Base-by-base conservation (phyloP, 768 basidiomycete genomes). In the Termitomyces sp. region DNA sequence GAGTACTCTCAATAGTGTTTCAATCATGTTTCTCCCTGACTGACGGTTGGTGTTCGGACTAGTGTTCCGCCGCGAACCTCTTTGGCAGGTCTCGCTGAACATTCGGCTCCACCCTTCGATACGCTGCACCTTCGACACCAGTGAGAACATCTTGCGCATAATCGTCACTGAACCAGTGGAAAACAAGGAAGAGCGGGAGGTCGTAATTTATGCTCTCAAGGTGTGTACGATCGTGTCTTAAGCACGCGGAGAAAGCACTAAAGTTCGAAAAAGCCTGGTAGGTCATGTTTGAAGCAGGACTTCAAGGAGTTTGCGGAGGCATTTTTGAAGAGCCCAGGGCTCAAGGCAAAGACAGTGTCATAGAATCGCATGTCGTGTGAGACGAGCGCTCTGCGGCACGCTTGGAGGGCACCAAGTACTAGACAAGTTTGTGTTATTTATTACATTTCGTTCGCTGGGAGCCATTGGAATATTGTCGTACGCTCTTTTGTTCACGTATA, bases 41-140 rank as follows among this genome's bases (percentile, higher is more conserved):
- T 44, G 32, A 46, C 14, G 12, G n/a, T 24, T 47, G 24, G 32
- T 40, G 48, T 12, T 26, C 24, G 14, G 30, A 30, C 46, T 61
- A 87, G 87, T 88, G 14, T 88, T 89, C 71, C 82, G 87, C 7
- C 83, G 87, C 5, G 87, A 88, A 61, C 87, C 86, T 0, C 69
- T 89, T 30, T 83, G 84, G 76, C 83, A 88, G 64, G 83, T 88
- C 0, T 82, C 86, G 0, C 84, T 88, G 84, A 88, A 87, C 65
- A 73, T 86, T 43, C 79, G 80, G 24, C 66, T 89, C 51, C 74
- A 74, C 44, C 74, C 83, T 8, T 69, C 81, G 9, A 76, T 88
- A 43, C 80, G 84, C 43, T 87, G 84, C 60, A 76, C 81, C 22
- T 86, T 78, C 66, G 82, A 86, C 57, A 71, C 74, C 20, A 76